Percentiles rank a stretch among this genome's conserved stretches.
Evolutionary conservation across 2,329 filamentous ascomycete genomes (phyloP).

Genomic region (Aaosphaeria pasadenensis): DNA sequence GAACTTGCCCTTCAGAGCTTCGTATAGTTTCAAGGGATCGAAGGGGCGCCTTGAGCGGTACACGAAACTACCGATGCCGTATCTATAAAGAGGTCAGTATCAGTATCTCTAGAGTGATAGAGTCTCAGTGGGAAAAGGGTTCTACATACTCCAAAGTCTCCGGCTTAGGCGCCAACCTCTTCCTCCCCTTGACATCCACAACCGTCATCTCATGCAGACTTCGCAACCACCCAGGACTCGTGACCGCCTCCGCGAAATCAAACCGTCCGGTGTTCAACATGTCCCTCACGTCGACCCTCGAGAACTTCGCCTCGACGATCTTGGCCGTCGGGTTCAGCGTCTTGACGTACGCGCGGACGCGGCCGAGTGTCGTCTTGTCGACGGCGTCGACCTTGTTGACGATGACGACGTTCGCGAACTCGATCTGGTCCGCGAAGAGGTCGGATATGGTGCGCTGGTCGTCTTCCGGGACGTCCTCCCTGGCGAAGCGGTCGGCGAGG

Average conservation of each 20-base stretch:
- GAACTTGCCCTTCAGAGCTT: constrained; percentile 42
- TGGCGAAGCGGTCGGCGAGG: constrained; percentile 58
- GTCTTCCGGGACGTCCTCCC: constrained; percentile 57
- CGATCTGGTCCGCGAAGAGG: constrained; percentile 73
- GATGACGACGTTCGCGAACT: constrained; percentile 72
- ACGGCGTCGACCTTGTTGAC: constrained; percentile 70
- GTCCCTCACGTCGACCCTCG: constrained; percentile 58
- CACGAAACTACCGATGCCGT: constrained; percentile 69
- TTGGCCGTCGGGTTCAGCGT: constrained; percentile 66
- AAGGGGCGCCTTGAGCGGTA: constrained; percentile 56
- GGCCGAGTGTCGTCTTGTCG: constrained; percentile 41
- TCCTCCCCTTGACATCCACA: constrained; percentile 53
- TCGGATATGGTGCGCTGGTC: constrained; percentile 73
- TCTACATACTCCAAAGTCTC: constrained; percentile 62
- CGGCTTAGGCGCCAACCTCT: constrained; percentile 62
- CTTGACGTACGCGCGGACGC: constrained; percentile 54
- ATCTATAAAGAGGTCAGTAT: constrained; percentile 35
- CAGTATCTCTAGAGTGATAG: too few species aligned
- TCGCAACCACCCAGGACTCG: constrained; percentile 67
- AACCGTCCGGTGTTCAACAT: constrained; percentile 67
- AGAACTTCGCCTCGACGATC: constrained; percentile 59
- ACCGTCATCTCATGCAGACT: constrained; percentile 67
- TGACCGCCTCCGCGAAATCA: constrained; percentile 61
- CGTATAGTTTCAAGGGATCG: constrained; percentile 40
- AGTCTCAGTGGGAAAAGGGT: too few species aligned